phyloP scores from a whole-genome alignment of 148 eudicot genomes.

The Amaranthus cruentus region DNA sequence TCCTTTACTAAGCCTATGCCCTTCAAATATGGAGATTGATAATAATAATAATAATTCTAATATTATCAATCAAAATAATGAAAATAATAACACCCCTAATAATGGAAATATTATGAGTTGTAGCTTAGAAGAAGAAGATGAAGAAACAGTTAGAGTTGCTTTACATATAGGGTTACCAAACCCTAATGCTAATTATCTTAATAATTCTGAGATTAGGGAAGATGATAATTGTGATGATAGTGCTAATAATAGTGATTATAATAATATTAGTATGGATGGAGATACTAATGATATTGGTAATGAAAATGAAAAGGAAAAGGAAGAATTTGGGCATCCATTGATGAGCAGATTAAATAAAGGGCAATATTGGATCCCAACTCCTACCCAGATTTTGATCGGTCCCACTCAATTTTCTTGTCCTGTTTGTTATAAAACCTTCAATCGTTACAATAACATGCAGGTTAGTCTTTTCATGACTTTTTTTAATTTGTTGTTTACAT shows the following conservation, averaged over 20 bases:
- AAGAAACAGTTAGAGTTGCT: conserved; percentile 53
- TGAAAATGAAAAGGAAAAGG: conserved; percentile 17
- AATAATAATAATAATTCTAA: conserved; percentile 16
- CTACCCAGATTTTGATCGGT: conserved; percentile 91
- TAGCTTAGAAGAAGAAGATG: conserved; percentile 30
- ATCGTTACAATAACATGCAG: conserved; percentile 98
- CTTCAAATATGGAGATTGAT: conserved; percentile 25
- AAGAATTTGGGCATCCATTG: conserved; percentile 35
- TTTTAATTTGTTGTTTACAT: background rate
- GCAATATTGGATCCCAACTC: conserved; percentile 96
- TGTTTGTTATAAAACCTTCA: conserved; percentile 91
- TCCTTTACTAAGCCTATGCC: conserved; percentile 39
- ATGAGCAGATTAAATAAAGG: conserved; percentile 58
- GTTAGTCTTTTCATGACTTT: conserved; percentile 22
- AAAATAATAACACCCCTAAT: conserved; percentile 10
- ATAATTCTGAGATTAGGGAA: background rate
- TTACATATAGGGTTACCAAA: conserved; percentile 87
- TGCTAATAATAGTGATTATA: background rate
- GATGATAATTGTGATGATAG: conserved; percentile 7
- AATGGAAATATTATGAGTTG: conserved; percentile 23
- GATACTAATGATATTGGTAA: background rate
- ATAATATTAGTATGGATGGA: background rate
- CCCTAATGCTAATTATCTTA: conserved; percentile 77
- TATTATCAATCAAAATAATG: background rate
- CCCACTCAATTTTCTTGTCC: conserved; percentile 97